Evolutionary conservation across 371 early-diverging fungal genomes (phyloP).

Genomic region (Mortierella sp.): DNA sequence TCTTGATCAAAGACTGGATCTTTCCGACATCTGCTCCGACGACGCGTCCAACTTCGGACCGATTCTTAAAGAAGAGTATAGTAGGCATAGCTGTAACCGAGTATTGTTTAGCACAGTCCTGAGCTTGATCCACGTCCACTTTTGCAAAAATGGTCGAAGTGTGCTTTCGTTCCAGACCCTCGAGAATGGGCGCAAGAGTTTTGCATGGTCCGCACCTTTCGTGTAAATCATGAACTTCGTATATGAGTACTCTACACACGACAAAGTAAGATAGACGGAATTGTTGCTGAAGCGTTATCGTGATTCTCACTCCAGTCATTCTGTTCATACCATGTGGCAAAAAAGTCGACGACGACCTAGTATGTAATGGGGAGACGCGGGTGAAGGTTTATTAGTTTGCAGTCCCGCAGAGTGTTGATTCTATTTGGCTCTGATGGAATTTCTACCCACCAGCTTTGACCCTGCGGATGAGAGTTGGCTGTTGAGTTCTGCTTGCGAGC

Average conservation of each 20-base stretch:
- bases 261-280: no score
- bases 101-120: conserved; percentile 40
- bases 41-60: conserved; percentile 49
- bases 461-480: conserved; percentile 35
- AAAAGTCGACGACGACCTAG: conserved; percentile 57
- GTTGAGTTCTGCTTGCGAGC: conserved; percentile 36
- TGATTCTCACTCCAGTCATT: not conserved
- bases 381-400: no score
- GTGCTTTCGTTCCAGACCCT: conserved; percentile 45
- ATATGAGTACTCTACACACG: no score
- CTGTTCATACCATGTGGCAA: conserved; percentile 50
- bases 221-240: no score
- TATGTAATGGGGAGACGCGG: not conserved
- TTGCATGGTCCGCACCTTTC: conserved; percentile 59
- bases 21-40: conserved; percentile 44
- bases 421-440: not conserved
- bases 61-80: conserved; percentile 47
- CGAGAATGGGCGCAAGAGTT: conserved; percentile 54
- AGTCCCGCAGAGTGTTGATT: no score
- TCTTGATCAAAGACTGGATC: conserved; percentile 44
- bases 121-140: conserved; percentile 55
- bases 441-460: conserved; percentile 26
- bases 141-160: conserved; percentile 51
- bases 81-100: conserved; percentile 54
- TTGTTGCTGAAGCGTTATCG: no score